Evolutionary conservation across 805 yeast species (phyloP).

Genomic region (Schizosaccharomyces cryophilus): DNA sequence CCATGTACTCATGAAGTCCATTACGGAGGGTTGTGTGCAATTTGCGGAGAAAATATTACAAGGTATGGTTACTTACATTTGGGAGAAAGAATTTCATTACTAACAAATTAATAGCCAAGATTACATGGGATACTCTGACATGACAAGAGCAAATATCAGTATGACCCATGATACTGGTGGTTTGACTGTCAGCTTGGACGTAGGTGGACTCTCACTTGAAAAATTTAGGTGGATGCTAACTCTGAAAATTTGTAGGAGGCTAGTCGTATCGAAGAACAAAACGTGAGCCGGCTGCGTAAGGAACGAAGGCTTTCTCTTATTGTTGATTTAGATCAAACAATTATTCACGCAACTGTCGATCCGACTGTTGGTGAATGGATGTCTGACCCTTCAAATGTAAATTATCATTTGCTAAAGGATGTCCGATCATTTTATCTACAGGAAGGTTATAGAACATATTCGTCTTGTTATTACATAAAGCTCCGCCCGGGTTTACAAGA

Average conservation of each 20-base stretch:
- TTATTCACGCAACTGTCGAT: constrained; percentile 91
- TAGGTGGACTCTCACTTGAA: background rate
- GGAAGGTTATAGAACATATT: constrained; percentile 25
- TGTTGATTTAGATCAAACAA: constrained; percentile 91
- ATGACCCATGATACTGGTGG: constrained; percentile 80
- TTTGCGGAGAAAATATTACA: constrained; percentile 56
- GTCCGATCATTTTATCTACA: constrained; percentile 54
- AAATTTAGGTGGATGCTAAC: background rate
- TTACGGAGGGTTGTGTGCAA: constrained; percentile 81
- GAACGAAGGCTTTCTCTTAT: constrained; percentile 62
- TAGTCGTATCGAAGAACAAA: constrained; percentile 44
- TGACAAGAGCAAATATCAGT: constrained; percentile 56
- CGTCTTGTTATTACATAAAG: constrained; percentile 65
- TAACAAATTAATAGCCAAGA: constrained; percentile 25
- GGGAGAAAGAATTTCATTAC: background rate
- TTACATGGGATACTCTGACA: constrained; percentile 41
- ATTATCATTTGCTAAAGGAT: constrained; percentile 61
- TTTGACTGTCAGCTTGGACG: constrained; percentile 41
- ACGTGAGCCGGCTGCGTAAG: constrained; percentile 33
- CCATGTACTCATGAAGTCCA: constrained; percentile 84
- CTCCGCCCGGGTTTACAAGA: constrained; percentile 64
- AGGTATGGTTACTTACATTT: constrained; percentile 3
- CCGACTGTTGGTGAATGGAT: constrained; percentile 96
- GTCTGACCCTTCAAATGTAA: constrained; percentile 60
- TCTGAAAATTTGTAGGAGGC: constrained; percentile 36